Percentiles rank a stretch among this genome's conserved stretches.
Conservation (phyloP, 352 stramenopile genomes). For the Aphanomyces astaci region DNA sequence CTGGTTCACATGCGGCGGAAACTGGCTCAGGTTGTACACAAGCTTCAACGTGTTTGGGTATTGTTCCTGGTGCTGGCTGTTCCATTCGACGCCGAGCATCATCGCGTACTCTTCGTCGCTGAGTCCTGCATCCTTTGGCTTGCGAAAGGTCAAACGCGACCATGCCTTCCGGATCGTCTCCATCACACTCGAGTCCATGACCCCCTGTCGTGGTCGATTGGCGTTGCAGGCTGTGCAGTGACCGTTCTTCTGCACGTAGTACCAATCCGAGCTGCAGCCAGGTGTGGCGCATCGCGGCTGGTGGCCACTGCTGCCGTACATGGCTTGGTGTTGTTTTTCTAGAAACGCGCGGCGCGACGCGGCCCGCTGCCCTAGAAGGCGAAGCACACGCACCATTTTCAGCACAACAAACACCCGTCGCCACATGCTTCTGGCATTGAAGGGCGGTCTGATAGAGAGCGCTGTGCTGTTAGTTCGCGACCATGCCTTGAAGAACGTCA, state of each 20-base stretch:
- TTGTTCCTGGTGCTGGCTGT: neutral
- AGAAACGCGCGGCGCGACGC: slow-evolving; percentile 18
- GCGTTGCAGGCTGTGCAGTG: slow-evolving; percentile 23
- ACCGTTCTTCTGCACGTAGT: slow-evolving; percentile 24
- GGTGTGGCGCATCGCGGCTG: slow-evolving; percentile 18
- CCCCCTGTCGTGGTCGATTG: slow-evolving; percentile 14
- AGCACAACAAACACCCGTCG: slow-evolving; percentile 15
- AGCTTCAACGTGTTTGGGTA: slow-evolving; percentile 10
- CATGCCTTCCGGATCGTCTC: slow-evolving; percentile 18
- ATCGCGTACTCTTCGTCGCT: slow-evolving; percentile 23
- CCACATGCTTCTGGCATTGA: slow-evolving; percentile 4
- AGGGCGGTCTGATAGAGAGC: neutral
- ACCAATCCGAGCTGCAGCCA: slow-evolving; percentile 18
- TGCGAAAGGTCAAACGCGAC: slow-evolving; percentile 6
- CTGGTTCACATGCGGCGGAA: slow-evolving; percentile 16
- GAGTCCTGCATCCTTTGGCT: slow-evolving; percentile 17
- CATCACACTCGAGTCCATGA: slow-evolving; percentile 22
- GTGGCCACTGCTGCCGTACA: slow-evolving; percentile 17
- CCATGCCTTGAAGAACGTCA: slow-evolving; percentile 5
- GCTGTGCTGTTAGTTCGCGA: slow-evolving; percentile 6
- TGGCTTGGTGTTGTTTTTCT: slow-evolving; percentile 21
- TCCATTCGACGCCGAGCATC: slow-evolving; percentile 21
- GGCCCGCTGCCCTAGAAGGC: neutral
- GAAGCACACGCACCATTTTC: slow-evolving; percentile 14
- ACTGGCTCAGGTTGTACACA: slow-evolving; percentile 13